Evolutionary conservation across 495 filamentous ascomycete species (phyloP).

Genomic region (Penicillium simplicissimum): DNA sequence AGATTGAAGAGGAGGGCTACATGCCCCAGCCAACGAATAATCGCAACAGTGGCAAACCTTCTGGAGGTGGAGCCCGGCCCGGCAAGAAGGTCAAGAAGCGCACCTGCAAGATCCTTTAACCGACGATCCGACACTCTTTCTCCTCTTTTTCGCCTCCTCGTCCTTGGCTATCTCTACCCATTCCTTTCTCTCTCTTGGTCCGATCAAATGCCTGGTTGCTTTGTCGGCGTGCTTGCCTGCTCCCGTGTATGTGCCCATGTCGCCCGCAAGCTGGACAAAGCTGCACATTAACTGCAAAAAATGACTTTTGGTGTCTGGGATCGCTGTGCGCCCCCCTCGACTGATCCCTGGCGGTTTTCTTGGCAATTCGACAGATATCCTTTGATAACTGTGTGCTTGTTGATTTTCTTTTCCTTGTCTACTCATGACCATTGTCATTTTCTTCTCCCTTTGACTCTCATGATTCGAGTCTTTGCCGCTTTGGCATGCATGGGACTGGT

Average conservation of each 20-base stretch:
- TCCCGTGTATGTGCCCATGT: constrained; percentile 28
- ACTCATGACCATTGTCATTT: constrained; percentile 24
- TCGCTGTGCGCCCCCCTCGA: constrained; percentile 27
- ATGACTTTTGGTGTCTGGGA: constrained; percentile 20
- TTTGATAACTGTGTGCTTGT: constrained; percentile 5
- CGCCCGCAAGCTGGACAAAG: constrained; percentile 33
- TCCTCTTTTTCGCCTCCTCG: constrained; percentile 7
- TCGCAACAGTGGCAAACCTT: constrained; percentile 30
- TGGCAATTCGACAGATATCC: constrained; percentile 12
- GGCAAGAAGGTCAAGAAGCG: constrained; percentile 63
- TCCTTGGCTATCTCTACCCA: constrained; percentile 22
- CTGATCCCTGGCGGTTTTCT: constrained; percentile 15
- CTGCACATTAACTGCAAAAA: constrained; percentile 29
- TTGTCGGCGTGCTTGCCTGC: constrained; percentile 31
- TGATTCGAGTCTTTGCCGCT: constrained; percentile 39
- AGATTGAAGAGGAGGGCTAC: constrained; percentile 44
- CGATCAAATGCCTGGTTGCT: constrained; percentile 47
- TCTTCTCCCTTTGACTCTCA: constrained; percentile 34
- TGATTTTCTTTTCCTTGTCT: constrained; percentile 18
- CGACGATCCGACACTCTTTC: constrained; percentile 28
- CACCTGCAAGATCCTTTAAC: constrained; percentile 70
- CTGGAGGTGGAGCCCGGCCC: constrained; percentile 26
- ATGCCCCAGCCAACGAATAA: constrained; percentile 27
- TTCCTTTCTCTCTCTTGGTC: constrained; percentile 26
- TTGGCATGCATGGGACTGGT: constrained; percentile 50